phyloP scores from a whole-genome alignment of 495 filamentous ascomycete genomes.

The Hypomontagnella monticulosa region DNA sequence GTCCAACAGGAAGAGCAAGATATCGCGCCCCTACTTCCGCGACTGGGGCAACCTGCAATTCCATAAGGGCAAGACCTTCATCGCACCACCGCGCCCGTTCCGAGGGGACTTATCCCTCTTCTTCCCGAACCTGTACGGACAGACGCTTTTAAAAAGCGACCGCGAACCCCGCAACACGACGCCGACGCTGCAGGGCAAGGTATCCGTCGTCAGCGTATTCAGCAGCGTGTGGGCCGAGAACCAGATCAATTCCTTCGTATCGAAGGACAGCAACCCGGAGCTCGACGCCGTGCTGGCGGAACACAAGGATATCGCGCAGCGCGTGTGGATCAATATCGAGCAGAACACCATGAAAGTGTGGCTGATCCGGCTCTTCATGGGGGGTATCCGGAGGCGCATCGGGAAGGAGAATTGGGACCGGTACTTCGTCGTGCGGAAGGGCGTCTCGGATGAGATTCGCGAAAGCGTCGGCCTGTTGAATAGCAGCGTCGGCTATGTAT shows the following conservation, averaged over 20 bases:
- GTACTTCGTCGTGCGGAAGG: slow-evolving; percentile 86
- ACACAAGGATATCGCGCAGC: slow-evolving; percentile 66
- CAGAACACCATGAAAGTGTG: slow-evolving; percentile 78
- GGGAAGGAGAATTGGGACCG: slow-evolving; percentile 68
- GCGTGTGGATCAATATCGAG: slow-evolving; percentile 87
- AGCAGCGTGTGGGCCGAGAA: slow-evolving; percentile 83
- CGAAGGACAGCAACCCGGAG: slow-evolving; percentile 68
- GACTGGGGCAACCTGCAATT: slow-evolving; percentile 87
- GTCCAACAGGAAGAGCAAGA: slow-evolving; percentile 59
- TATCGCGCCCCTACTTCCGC: slow-evolving; percentile 87
- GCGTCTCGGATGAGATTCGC: slow-evolving; percentile 75
- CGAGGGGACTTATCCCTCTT: slow-evolving; percentile 77
- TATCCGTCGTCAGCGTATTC: slow-evolving; percentile 83
- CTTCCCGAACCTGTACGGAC: slow-evolving; percentile 91
- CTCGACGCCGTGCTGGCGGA: slow-evolving; percentile 63
- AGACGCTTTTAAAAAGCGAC: slow-evolving; percentile 68
- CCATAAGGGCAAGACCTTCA: slow-evolving; percentile 87
- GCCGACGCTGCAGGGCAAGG: slow-evolving; percentile 69
- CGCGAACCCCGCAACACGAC: slow-evolving; percentile 70
- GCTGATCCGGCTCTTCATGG: slow-evolving; percentile 76
- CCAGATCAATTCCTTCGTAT: slow-evolving; percentile 78
- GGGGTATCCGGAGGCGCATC: slow-evolving; percentile 65
- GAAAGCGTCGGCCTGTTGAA: slow-evolving; percentile 86
- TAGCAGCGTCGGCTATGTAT: slow-evolving; percentile 91
- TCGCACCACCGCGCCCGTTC: slow-evolving; percentile 80